Percentiles rank a stretch among this genome's conserved stretches.
These are phyloP conservation scores for Actinomortierella wolfii DNA, from an alignment of 371 early-diverging fungal species.

Conservation along the genomic window DNA sequence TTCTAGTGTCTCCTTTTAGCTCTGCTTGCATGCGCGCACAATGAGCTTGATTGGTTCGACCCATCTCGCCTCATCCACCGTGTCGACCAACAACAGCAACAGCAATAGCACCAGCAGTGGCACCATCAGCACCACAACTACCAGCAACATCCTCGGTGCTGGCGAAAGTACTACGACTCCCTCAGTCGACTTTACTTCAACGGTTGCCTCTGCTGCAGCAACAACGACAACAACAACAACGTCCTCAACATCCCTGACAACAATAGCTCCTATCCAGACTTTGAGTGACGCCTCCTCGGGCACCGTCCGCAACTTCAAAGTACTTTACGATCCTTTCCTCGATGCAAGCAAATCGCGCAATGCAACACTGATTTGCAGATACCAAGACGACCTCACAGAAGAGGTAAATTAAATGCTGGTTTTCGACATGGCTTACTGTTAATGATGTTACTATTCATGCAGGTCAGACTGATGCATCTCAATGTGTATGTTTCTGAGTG, in stretches of 20 bases:
- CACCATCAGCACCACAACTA: constrained; percentile 10
- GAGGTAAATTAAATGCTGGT: constrained; percentile 22
- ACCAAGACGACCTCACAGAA: constrained; percentile 42
- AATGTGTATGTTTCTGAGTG: not conserved
- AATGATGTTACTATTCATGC: too few species aligned
- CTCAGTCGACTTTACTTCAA: constrained; percentile 2
- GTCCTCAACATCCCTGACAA: constrained; percentile 3
- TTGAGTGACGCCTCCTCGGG: constrained; percentile 15
- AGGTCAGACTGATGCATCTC: too few species aligned
- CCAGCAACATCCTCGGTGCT: constrained; percentile 1
- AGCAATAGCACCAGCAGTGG: constrained; percentile 4
- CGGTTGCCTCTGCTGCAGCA: constrained; percentile 1
- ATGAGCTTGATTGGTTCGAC: constrained; percentile 47
- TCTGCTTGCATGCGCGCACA: constrained; percentile 26
- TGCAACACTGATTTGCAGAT: constrained; percentile 33
- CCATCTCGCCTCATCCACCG: constrained; percentile 23
- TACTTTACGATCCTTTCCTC: constrained; percentile 40
- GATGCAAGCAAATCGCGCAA: constrained; percentile 41
- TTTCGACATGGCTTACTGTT: too few species aligned
- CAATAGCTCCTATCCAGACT: constrained; percentile 20
- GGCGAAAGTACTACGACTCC: not conserved
- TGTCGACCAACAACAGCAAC: constrained; percentile 4
- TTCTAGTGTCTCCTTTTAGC: not conserved
- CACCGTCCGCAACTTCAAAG: constrained; percentile 33
- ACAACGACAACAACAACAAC: constrained; percentile 4